These are phyloP conservation scores for Aspergillus pseudoterreus DNA, from an alignment of 2,329 filamentous ascomycete species.

Conservation along the genomic window DNA sequence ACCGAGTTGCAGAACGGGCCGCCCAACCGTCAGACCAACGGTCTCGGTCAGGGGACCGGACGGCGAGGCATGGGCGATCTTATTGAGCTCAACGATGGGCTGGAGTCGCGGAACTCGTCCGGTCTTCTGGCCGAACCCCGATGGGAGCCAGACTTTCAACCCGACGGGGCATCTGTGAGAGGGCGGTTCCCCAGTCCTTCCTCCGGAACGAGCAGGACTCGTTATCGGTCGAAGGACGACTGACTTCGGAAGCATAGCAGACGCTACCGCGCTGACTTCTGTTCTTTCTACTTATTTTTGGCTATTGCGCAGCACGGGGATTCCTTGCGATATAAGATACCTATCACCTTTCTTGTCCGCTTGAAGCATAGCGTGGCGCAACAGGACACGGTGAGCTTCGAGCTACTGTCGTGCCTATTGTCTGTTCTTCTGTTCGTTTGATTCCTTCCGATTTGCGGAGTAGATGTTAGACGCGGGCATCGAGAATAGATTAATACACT, in stretches of 20 bases:
- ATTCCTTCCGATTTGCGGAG: not conserved
- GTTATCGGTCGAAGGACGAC: conserved; percentile 29
- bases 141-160: conserved; percentile 14
- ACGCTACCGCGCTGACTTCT: not conserved
- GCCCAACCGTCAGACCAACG: conserved; percentile 16
- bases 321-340: conserved; percentile 5
- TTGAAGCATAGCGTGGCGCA: conserved; percentile 16
- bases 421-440: conserved; percentile 3
- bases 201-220: conserved; percentile 34
- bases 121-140: conserved; percentile 12
- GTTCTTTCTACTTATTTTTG: conserved; percentile 3
- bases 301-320: conserved; percentile 5
- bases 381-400: no score
- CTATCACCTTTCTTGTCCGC: conserved; percentile 8
- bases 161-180: conserved; percentile 20
- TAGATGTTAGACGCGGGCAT: not conserved
- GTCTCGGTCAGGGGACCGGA: conserved; percentile 21
- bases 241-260: conserved; percentile 12
- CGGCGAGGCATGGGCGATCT: conserved; percentile 37
- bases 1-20: conserved; percentile 36
- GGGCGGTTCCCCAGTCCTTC: conserved; percentile 24
- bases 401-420: not conserved
- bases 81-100: conserved; percentile 41
- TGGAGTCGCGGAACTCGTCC: conserved; percentile 25
- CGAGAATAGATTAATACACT: not conserved